Evolutionary conservation across 2,329 filamentous ascomycete species (phyloP).

Genomic region (Ophiocordyceps camponoti-floridani): DNA sequence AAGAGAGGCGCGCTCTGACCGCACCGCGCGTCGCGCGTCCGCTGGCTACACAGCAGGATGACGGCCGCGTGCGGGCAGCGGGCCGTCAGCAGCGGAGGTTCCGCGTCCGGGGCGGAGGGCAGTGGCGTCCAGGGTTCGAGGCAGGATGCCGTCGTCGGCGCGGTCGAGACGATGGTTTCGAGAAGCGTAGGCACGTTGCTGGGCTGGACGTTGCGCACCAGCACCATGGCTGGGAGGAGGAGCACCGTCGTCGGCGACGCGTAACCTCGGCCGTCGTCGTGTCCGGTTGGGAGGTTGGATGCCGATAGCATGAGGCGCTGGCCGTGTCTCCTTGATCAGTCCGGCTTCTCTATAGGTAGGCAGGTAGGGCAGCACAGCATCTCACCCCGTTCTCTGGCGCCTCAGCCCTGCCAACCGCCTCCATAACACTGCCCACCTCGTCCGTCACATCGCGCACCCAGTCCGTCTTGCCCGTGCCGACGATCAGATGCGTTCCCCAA

Average conservation of each 20-base stretch:
- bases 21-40: conserved; percentile 85
- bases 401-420: conserved; percentile 43
- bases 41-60: conserved; percentile 86
- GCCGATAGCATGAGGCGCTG: conserved; percentile 81
- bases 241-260: conserved; percentile 59
- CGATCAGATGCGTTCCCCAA: conserved; percentile 77
- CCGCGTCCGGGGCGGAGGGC: not conserved
- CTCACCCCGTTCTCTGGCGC: conserved; percentile 50
- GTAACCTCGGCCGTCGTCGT: conserved; percentile 40
- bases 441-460: conserved; percentile 83
- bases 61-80: conserved; percentile 69
- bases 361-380: not conserved
- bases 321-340: not conserved
- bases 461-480: conserved; percentile 90
- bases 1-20: conserved; percentile 84
- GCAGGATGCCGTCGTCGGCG: conserved; percentile 57
- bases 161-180: conserved; percentile 45
- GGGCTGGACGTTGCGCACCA: conserved; percentile 72
- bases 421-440: conserved; percentile 73
- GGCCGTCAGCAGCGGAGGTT: conserved; percentile 8
- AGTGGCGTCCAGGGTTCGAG: conserved; percentile 18
- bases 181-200: conserved; percentile 55
- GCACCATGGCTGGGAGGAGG: conserved; percentile 67
- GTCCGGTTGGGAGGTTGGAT: conserved; percentile 60
- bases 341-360: not conserved